Evolutionary conservation across 106 monocot genomes (phyloP).

Genomic region (Phalaenopsis equestris): DNA sequence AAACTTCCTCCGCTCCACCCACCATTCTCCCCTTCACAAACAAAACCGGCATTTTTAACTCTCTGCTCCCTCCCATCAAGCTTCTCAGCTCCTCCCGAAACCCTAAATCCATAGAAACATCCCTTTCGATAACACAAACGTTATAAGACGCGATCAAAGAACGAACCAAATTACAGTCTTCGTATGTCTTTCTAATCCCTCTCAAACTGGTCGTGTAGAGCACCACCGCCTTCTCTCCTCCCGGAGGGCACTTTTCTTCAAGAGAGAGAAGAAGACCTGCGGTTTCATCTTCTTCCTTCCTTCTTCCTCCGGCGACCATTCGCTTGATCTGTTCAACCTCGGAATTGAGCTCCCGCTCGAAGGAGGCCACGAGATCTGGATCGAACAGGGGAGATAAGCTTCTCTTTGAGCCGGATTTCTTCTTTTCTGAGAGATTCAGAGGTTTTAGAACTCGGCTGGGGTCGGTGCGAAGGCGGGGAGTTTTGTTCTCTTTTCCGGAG

Average conservation of each 20-base stretch:
- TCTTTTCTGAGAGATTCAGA: slow-evolving; percentile 20
- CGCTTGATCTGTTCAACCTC: slow-evolving; percentile 57
- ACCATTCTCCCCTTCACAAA: slow-evolving; percentile 71
- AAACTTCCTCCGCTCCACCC: slow-evolving; percentile 58
- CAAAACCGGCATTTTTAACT: slow-evolving; percentile 42
- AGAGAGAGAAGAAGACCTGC: slow-evolving; percentile 22
- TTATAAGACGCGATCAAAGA: slow-evolving; percentile 36
- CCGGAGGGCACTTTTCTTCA: slow-evolving; percentile 22
- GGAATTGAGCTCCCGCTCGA: slow-evolving; percentile 47
- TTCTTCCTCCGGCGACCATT: slow-evolving; percentile 19
- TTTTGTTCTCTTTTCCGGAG: slow-evolving; percentile 22
- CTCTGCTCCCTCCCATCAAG: slow-evolving; percentile 42
- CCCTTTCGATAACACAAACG: slow-evolving; percentile 61
- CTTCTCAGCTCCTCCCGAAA: slow-evolving; percentile 69
- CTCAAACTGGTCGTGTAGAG: slow-evolving; percentile 80
- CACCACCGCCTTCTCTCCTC: slow-evolving; percentile 45
- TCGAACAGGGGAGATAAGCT: slow-evolving; percentile 73
- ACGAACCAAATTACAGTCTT: slow-evolving; percentile 81
- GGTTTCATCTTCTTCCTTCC: background rate
- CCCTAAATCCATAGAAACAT: slow-evolving; percentile 91
- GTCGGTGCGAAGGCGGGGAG: background rate
- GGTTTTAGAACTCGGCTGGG: slow-evolving; percentile 18
- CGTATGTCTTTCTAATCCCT: slow-evolving; percentile 82
- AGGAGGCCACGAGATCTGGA: slow-evolving; percentile 64
- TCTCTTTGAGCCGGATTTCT: slow-evolving; percentile 16